These are phyloP conservation scores for Rozella allomycis DNA, from an alignment of 371 early-diverging fungal genomes.

Conservation along the genomic window DNA sequence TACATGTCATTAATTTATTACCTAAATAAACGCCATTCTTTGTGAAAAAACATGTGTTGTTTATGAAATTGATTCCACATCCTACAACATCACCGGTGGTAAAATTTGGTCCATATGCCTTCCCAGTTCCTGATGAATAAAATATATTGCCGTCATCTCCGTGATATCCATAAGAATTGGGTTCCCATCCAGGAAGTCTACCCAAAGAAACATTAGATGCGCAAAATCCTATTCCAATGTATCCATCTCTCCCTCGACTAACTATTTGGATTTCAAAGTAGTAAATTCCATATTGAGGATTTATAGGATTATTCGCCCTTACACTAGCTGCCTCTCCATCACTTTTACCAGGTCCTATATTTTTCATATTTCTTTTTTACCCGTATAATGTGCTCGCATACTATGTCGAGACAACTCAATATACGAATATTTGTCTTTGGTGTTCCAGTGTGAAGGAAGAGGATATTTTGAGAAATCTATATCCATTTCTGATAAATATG, in stretches of 20 bases:
- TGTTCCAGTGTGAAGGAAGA: constrained; percentile 38
- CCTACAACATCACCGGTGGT: constrained; percentile 77
- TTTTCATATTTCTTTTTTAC: constrained; percentile 14
- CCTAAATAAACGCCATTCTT: constrained; percentile 74
- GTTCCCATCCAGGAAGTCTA: constrained; percentile 67
- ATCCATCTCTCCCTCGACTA: constrained; percentile 74
- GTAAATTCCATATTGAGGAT: constrained; percentile 63
- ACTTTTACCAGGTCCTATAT: constrained; percentile 43
- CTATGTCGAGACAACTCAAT: constrained; percentile 28
- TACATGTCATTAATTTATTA: no score
- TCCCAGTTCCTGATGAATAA: constrained; percentile 51
- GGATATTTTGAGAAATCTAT: no score
- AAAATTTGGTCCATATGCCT: constrained; percentile 67
- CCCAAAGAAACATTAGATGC: constrained; percentile 21
- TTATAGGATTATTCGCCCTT: constrained; percentile 55
- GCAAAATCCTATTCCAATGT: constrained; percentile 73
- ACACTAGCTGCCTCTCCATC: constrained; percentile 68
- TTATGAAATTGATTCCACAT: constrained; percentile 64
- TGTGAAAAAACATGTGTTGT: constrained; percentile 56
- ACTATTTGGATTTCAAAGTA: constrained; percentile 71
- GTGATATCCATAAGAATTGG: constrained; percentile 56
- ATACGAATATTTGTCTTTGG: constrained; percentile 30
- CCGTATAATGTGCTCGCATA: constrained; percentile 32
- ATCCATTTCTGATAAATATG: no score
- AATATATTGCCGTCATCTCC: constrained; percentile 76